Evolutionary conservation across 2,329 filamentous ascomycete species (phyloP).

Genomic region (Spiromastix sp.): DNA sequence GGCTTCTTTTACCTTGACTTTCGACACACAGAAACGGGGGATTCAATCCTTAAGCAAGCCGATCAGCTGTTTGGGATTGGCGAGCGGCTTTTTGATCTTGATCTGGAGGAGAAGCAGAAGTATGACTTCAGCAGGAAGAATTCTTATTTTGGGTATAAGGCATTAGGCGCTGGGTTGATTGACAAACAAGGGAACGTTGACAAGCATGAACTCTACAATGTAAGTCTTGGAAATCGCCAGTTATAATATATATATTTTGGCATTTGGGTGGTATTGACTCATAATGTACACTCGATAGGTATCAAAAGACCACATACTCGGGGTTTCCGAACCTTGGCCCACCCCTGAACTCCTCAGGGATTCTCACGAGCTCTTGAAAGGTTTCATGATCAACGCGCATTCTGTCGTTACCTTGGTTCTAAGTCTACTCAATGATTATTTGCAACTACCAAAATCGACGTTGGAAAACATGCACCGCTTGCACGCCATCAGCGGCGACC

Average conservation of each 20-base stretch:
- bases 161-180: conserved; percentile 36
- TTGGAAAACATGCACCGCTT: conserved; percentile 39
- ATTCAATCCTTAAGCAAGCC: conserved; percentile 32
- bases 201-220: conserved; percentile 47
- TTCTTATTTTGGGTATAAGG: conserved; percentile 46
- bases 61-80: conserved; percentile 38
- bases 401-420: conserved; percentile 37
- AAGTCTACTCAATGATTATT: conserved; percentile 32
- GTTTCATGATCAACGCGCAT: conserved; percentile 38
- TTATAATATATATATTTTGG: not conserved
- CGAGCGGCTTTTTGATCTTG: conserved; percentile 38
- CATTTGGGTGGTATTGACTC: not conserved
- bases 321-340: conserved; percentile 27
- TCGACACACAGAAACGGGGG: conserved; percentile 24
- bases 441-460: conserved; percentile 32
- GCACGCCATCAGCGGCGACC: conserved; percentile 36
- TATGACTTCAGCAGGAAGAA: conserved; percentile 43
- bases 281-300: conserved; percentile 21
- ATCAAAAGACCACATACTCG: conserved; percentile 44
- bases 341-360: conserved; percentile 32
- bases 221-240: conserved; percentile 18
- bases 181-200: conserved; percentile 41
- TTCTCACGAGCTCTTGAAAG: conserved; percentile 27
- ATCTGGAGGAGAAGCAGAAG: conserved; percentile 41
- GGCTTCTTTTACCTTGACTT: conserved; percentile 51